Evolutionary conservation across 805 yeast genomes (phyloP).

Genomic region (Wickerhamomyces tratensis): DNA sequence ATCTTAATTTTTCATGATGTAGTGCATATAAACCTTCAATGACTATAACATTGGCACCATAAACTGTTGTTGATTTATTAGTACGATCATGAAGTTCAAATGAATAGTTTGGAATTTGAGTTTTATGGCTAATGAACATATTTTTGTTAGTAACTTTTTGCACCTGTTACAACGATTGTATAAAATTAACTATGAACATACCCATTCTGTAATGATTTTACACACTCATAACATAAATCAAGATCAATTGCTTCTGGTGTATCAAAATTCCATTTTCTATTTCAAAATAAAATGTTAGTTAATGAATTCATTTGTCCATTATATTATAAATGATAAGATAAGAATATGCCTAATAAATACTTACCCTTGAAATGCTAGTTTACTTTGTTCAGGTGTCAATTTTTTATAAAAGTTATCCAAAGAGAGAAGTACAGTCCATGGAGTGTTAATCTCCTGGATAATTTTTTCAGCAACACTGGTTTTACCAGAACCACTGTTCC

Average conservation of each 20-base stretch:
- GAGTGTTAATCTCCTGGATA: slow-evolving; percentile 70
- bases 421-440: slow-evolving; percentile 89
- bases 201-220: slow-evolving; percentile 64
- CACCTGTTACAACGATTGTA: no score
- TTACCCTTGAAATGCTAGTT: slow-evolving; percentile 42
- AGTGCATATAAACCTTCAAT: slow-evolving; percentile 88
- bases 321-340: background rate
- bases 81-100: slow-evolving; percentile 52
- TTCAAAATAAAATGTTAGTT: background rate
- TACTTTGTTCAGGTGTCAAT: slow-evolving; percentile 48
- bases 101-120: slow-evolving; percentile 63
- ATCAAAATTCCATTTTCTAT: slow-evolving; percentile 75
- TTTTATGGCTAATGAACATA: slow-evolving; percentile 22
- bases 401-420: slow-evolving; percentile 89
- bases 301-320: background rate
- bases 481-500: slow-evolving; percentile 85
- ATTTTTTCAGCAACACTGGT: slow-evolving; percentile 84
- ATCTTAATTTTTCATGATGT: slow-evolving; percentile 57
- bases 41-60: slow-evolving; percentile 90
- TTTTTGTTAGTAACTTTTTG: background rate
- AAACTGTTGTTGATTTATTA: slow-evolving; percentile 59
- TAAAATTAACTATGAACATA: slow-evolving; percentile 10
- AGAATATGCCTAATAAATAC: slow-evolving; percentile 10
- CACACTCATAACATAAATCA: slow-evolving; percentile 56
- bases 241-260: slow-evolving; percentile 77